phyloP scores from a whole-genome alignment of 2,329 filamentous ascomycete genomes.

The Ciborinia camelliae region DNA sequence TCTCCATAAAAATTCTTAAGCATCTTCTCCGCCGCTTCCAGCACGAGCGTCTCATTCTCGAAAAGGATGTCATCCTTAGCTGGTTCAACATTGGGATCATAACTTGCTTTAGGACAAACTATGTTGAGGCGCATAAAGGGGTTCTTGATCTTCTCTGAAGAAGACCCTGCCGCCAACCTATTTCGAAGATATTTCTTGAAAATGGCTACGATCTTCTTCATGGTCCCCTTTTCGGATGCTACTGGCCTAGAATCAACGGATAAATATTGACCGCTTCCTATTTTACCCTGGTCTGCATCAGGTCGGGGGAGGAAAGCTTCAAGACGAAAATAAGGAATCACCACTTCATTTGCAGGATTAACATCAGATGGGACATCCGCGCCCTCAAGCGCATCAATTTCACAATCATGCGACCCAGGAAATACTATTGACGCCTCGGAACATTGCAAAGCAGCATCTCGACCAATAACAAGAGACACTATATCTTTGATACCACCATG shows the following conservation, averaged over 20 bases:
- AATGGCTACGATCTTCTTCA: conserved; percentile 55
- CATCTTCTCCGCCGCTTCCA: conserved; percentile 37
- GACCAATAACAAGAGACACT: conserved; percentile 59
- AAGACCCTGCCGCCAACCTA: conserved; percentile 25
- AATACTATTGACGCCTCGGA: conserved; percentile 38
- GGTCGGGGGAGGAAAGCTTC: conserved; percentile 57
- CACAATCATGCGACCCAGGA: conserved; percentile 20
- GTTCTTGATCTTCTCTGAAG: conserved; percentile 41
- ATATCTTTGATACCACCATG: conserved; percentile 53
- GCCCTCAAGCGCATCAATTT: background rate
- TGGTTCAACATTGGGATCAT: conserved; percentile 70
- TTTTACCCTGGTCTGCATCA: conserved; percentile 43
- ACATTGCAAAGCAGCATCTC: conserved; percentile 54
- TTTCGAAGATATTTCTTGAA: conserved; percentile 51
- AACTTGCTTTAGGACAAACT: conserved; percentile 56
- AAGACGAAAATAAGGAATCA: conserved; percentile 42
- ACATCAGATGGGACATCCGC: background rate
- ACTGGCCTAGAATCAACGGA: conserved; percentile 68
- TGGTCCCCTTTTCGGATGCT: conserved; percentile 50
- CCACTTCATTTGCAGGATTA: background rate
- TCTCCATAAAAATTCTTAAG: conserved; percentile 35
- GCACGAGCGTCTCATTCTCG: conserved; percentile 48
- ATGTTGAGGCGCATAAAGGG: conserved; percentile 65
- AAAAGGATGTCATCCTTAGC: conserved; percentile 72
- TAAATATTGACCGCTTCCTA: conserved; percentile 56